Evolutionary conservation across 139 green algal species (phyloP).

Genomic region (Nannochloris sp.): DNA sequence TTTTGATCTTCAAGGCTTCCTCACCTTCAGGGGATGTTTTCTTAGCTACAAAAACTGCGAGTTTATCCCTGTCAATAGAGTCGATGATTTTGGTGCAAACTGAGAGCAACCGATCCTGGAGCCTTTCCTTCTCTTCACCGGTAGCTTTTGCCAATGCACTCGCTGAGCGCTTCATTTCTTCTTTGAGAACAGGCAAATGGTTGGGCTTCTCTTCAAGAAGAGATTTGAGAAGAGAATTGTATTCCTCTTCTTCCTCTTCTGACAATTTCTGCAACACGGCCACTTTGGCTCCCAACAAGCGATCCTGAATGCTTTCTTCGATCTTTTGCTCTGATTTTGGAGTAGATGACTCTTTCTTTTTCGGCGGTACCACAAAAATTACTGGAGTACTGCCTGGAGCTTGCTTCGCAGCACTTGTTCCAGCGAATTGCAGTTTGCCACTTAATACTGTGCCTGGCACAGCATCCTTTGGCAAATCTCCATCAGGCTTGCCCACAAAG

Average conservation of each 20-base stretch:
- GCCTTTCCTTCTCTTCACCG: not conserved
- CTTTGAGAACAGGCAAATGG: slow-evolving; percentile 61
- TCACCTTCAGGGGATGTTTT: slow-evolving; percentile 48
- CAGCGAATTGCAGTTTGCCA: slow-evolving; percentile 43
- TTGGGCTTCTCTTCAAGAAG: slow-evolving; percentile 32
- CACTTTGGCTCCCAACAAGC: slow-evolving; percentile 58
- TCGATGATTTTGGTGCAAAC: slow-evolving; percentile 41
- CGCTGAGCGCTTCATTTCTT: slow-evolving; percentile 39
- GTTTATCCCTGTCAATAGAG: slow-evolving; percentile 42
- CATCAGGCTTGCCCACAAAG: slow-evolving; percentile 60
- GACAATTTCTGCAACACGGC: slow-evolving; percentile 42
- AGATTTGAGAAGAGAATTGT: slow-evolving; percentile 22
- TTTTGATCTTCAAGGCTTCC: slow-evolving; percentile 23
- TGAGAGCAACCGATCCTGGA: slow-evolving; percentile 19
- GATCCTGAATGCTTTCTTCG: slow-evolving; percentile 33
- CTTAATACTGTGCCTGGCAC: slow-evolving; percentile 43
- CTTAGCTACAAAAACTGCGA: slow-evolving; percentile 42
- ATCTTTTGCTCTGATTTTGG: not conserved
- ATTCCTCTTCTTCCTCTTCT: slow-evolving; percentile 25
- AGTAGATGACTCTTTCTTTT: slow-evolving; percentile 11
- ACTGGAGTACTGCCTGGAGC: not conserved
- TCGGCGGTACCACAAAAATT: slow-evolving; percentile 21
- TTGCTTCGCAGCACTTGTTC: slow-evolving; percentile 8
- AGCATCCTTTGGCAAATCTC: slow-evolving; percentile 81
- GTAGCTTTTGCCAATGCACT: not conserved